Conservation (phyloP, 306 rosid species). For the Sindora glabra region DNA sequence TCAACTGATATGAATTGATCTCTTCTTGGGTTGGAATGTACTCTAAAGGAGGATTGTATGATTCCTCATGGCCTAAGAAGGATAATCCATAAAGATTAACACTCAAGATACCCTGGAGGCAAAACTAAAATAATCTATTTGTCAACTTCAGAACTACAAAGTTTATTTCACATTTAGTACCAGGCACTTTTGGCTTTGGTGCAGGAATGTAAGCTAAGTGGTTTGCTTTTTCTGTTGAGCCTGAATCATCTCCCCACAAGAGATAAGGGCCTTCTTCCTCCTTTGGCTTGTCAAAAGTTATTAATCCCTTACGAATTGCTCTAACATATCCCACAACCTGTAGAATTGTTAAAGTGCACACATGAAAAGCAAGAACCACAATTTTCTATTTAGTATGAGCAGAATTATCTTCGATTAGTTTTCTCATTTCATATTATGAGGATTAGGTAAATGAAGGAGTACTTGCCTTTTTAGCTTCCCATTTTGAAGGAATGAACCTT, state of each 20-base stretch:
- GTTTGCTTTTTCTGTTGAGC: slow-evolving; percentile 45
- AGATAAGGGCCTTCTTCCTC: slow-evolving; percentile 61
- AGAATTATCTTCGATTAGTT: background rate
- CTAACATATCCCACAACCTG: slow-evolving; percentile 74
- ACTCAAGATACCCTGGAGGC: background rate
- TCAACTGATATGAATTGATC: slow-evolving; percentile 67
- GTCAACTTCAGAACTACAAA: slow-evolving; percentile 2
- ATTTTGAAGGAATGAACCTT: slow-evolving; percentile 88
- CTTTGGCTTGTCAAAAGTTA: slow-evolving; percentile 69
- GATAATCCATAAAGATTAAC: background rate
- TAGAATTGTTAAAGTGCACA: slow-evolving; percentile 11
- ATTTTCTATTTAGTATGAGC: background rate
- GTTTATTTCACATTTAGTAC: slow-evolving; percentile 26
- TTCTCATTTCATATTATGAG: background rate
- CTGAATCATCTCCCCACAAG: slow-evolving; percentile 85
- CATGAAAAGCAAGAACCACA: slow-evolving; percentile 12
- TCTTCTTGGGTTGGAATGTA: slow-evolving; percentile 95
- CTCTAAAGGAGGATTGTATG: slow-evolving; percentile 89
- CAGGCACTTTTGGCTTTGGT: slow-evolving; percentile 82
- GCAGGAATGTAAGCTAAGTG: slow-evolving; percentile 88
- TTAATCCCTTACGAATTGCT: slow-evolving; percentile 73
- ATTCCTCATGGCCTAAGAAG: slow-evolving; percentile 78
- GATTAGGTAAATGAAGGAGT: background rate
- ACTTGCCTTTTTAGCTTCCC: slow-evolving; percentile 77
- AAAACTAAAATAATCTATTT: background rate